A percentile compares a stretch with the other conserved stretches of the same genome.
phyloP scores from a whole-genome alignment of 1,284 basidiomycete genomes.

The Mycena sp. region DNA sequence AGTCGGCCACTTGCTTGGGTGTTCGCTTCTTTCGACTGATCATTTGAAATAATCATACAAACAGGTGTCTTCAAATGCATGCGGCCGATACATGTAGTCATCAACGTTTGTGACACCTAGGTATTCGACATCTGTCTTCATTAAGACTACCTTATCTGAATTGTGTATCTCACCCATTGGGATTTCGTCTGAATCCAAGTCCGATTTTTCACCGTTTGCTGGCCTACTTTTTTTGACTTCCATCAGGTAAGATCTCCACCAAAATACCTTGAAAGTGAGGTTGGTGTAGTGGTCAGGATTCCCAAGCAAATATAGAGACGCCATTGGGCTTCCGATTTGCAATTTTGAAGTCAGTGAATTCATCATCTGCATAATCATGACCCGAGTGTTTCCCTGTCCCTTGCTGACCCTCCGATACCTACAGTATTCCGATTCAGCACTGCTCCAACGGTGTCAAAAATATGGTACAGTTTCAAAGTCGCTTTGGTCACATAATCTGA shows the following conservation, averaged over 20 bases:
- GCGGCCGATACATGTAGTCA: too few relatives aligned
- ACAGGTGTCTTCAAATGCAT: background rate
- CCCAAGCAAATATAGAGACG: conserved; percentile 29
- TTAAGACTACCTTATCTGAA: too few relatives aligned
- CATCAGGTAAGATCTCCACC: conserved; percentile 41
- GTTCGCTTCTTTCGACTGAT: background rate
- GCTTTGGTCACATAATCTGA: conserved; percentile 45
- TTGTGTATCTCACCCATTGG: too few relatives aligned
- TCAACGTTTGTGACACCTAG: too few relatives aligned
- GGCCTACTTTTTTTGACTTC: background rate
- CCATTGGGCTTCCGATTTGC: conserved; percentile 43
- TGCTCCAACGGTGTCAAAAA: conserved; percentile 40
- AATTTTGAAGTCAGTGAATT: conserved; percentile 40
- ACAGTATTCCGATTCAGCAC: conserved; percentile 35
- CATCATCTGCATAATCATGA: conserved; percentile 41
- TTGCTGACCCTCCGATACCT: conserved; percentile 23
- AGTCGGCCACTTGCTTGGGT: background rate
- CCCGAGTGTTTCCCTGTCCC: conserved; percentile 32
- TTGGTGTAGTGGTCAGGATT: conserved; percentile 39
- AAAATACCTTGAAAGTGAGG: conserved; percentile 39
- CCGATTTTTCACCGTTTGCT: too few relatives aligned
- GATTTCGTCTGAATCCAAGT: too few relatives aligned
- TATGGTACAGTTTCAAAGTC: conserved; percentile 41
- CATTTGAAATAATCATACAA: background rate
- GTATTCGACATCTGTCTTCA: too few relatives aligned